Evolutionary conservation across 1,284 basidiomycete genomes (phyloP), one percentile per base, ranked within the genome.

Genomic region (Moesziomyces antarcticus): DNA sequence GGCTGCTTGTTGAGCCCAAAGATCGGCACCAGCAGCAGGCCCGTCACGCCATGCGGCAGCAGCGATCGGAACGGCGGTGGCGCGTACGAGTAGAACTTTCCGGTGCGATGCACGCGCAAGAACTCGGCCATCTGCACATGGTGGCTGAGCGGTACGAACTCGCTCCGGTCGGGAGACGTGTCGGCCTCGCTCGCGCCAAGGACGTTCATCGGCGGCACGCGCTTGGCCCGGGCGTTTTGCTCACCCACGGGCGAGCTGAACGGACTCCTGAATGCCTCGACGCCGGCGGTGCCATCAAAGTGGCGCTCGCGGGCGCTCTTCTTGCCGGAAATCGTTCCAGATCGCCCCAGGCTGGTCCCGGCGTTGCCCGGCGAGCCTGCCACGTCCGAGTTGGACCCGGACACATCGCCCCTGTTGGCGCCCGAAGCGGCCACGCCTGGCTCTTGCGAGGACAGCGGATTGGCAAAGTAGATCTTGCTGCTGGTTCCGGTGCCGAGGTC

Each of bases 1-100:
- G 94, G 94, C 59, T 84, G 90, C 85, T 94, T 93, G 86, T 97
- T 93, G 56, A 97, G 90, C 70, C 95, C 95, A 84, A 93, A 95
- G 50, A 97, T 92, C 1, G 94, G 95, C 20, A 96, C 80, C 20
- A 78, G 43, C 14, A 83, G 67, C 37, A 80, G 30, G 35, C 73
- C 68, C 6, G 66, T 68, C 22, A 70, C 73, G 22, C 70, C 75
- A 6, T 46, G 43, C 9, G 82, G 80, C 51, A 83, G 64, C 50
- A 83, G 64, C 46, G 76, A 75, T 41, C 75, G 66, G 54, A 83
- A 75, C 8, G 76, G 76, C 18, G 66, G 61, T 9, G 82, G 79
- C 22, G 70, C 71, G 37, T 68, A 75, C 16, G 75, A 65, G 48
- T 74, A 80, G 49, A 74, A 83, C 56, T 68, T 73, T 20, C 78